These are phyloP conservation scores for Cryptococcus sp. DNA, from an alignment of 1,284 basidiomycete species.

Conservation along the genomic window DNA sequence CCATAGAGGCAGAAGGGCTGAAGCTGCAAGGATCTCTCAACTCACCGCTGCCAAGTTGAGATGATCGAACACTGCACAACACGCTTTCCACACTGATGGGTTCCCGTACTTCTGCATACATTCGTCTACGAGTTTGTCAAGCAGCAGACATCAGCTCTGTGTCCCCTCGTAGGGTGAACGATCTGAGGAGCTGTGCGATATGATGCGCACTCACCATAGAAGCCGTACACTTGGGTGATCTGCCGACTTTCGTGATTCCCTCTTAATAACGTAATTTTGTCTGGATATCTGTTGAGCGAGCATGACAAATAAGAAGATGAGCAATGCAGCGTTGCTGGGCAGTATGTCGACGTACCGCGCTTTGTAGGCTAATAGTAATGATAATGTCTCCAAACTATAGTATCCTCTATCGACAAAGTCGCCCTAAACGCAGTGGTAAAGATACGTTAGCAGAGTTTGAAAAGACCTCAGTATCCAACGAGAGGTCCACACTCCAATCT, in stretches of 20 bases:
- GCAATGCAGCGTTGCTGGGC: neutral
- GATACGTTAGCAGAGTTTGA: too few relatives aligned
- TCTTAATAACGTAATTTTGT: constrained; percentile 83
- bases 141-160: neutral
- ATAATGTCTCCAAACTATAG: constrained; percentile 94
- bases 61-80: constrained; percentile 93
- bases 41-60: constrained; percentile 87
- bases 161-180: neutral
- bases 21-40: constrained; percentile 18
- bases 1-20: neutral
- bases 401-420: constrained; percentile 98
- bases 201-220: constrained; percentile 71
- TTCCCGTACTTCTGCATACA: constrained; percentile 96
- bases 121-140: constrained; percentile 65
- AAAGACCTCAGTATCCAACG: too few relatives aligned
- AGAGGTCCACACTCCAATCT: neutral
- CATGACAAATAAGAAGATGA: constrained; percentile 6
- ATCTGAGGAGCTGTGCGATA: neutral
- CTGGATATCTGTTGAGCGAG: constrained; percentile 71
- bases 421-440: constrained; percentile 62
- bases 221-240: constrained; percentile 97
- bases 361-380: constrained; percentile 83
- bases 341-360: constrained; percentile 64
- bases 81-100: constrained; percentile 91
- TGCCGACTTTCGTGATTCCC: constrained; percentile 96